phyloP scores from a whole-genome alignment of 305 asterid species.

The Fraxinus xanthoxyloides region DNA sequence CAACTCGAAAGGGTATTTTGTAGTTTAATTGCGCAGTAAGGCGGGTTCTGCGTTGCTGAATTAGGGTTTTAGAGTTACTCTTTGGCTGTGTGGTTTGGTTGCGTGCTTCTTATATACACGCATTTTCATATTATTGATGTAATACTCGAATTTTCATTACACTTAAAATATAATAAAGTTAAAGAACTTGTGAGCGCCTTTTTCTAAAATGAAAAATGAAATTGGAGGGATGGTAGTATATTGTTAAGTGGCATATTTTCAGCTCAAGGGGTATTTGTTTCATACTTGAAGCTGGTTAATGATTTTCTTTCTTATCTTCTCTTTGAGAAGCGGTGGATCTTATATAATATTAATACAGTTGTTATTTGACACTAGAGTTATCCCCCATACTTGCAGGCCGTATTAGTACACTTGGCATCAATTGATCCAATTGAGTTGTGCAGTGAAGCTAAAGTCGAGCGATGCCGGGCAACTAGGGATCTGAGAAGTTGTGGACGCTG shows the following conservation, averaged over 20 bases:
- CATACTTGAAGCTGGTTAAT: not conserved
- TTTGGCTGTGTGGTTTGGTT: not conserved
- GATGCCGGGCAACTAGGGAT: constrained; percentile 93
- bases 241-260: not conserved
- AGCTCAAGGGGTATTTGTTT: not conserved
- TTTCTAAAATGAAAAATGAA: not conserved
- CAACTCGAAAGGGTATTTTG: not conserved
- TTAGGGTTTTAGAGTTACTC: not conserved
- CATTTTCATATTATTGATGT: not conserved
- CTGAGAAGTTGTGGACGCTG: constrained; percentile 83
- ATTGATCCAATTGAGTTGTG: constrained; percentile 81
- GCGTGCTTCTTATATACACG: not conserved
- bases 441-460: constrained; percentile 91
- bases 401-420: constrained; percentile 70
- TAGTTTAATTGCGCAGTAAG: not conserved
- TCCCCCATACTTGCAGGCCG: constrained; percentile 50
- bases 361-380: not conserved
- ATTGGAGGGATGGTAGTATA: not conserved
- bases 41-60: not conserved
- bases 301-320: not conserved
- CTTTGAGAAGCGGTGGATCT: not conserved
- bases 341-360: not conserved
- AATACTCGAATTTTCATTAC: not conserved
- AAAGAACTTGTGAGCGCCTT: not conserved
- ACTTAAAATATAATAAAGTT: not conserved